Evolutionary conservation across 164 flowering plant genomes (phyloP).

Genomic region (Cinnamomum chago): DNA sequence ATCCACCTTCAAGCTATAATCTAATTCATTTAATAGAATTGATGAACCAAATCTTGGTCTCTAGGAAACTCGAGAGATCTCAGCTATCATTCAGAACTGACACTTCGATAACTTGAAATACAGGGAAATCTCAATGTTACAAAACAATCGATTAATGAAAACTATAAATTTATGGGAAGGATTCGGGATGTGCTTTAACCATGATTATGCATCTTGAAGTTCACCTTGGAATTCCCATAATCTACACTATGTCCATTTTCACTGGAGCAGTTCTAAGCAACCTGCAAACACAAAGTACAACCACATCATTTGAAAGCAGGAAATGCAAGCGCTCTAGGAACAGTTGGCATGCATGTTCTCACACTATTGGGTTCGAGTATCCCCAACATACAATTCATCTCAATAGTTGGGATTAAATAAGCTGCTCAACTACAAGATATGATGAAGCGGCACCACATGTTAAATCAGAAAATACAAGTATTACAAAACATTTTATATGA

Average conservation of each 20-base stretch:
- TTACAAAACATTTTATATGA: neutral
- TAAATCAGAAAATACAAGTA: neutral
- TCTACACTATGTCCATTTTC: neutral
- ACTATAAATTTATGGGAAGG: neutral
- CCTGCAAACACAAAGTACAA: conserved; percentile 7
- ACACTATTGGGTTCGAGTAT: neutral
- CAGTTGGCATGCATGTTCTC: neutral
- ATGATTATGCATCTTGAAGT: neutral
- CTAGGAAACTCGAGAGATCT: too few species aligned
- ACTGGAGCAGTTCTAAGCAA: neutral
- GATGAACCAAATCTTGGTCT: too few species aligned
- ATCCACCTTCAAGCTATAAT: too few species aligned
- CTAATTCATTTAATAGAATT: too few species aligned
- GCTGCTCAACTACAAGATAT: neutral
- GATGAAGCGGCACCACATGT: neutral
- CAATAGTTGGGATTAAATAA: neutral
- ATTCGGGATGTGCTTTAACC: neutral
- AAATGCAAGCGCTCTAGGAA: neutral
- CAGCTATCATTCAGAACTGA: too few species aligned
- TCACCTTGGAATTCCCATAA: neutral
- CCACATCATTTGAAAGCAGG: neutral
- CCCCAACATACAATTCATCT: neutral
- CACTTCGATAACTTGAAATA: too few species aligned
- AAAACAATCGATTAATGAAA: too few species aligned
- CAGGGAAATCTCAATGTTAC: too few species aligned